Base-by-base conservation (phyloP, 495 filamentous ascomycete species). In the Penicillium cataractarum region DNA sequence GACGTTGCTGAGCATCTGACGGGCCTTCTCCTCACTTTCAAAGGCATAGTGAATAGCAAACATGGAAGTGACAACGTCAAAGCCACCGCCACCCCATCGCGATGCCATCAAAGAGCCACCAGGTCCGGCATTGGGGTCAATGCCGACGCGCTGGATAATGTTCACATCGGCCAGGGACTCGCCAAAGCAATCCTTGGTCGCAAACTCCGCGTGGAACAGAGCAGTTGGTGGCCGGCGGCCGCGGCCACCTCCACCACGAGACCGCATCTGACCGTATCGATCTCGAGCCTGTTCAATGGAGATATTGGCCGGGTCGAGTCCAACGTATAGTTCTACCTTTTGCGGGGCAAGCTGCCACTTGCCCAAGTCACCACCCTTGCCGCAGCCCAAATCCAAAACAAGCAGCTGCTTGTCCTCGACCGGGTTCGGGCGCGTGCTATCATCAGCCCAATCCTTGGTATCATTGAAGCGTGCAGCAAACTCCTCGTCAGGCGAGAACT, bases 11-110 rank as follows among this genome's bases (percentile, higher is more conserved):
- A 99, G 84, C 95, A 99, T 98, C 57, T 87, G 89, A 22, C 93
- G 85, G 12, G 93, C 89, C 73, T 97, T 96, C 6, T 83, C 83
- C 74, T 98, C 92, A 61, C 81, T 91, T 76, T 99, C 96, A 67
- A 97, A 99, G 0, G 96, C 93, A 71, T 99, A 99, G 78, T 99
- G 95, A 87, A 99, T 96, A 71, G 92, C 93, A 69, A 99, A 99
- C 95, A 99, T 99, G 84, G 96, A 97, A 58, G 89, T 90, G 51
- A 99, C 94, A 13, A 98, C 90, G 72, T 99, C 96, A 65, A 97
- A 99, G 8, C 93, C 93, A 40, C 91, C 70, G 26, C 70, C 86
- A 13, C 86, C 84, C 85, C 79, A 89, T 67, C 85, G 84, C 65
- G 82, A 82, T 68, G 60, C 81, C 78, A 72, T 86, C 6, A 80